These are phyloP conservation scores for Sarocladium oryzae DNA, from an alignment of 2,329 filamentous ascomycete species.

Conservation along the genomic window DNA sequence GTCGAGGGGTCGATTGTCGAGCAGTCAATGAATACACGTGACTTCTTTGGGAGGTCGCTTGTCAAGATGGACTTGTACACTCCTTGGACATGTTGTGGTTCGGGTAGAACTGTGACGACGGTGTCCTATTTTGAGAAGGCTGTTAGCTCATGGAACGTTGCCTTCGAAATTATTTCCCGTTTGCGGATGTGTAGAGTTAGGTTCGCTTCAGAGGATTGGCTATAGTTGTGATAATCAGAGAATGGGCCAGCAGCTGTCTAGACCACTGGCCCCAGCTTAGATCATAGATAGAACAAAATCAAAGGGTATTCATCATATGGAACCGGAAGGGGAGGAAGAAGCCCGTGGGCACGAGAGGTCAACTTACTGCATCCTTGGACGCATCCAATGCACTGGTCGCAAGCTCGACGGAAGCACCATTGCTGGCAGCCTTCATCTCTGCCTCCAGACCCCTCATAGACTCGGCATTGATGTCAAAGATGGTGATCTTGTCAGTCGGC, in stretches of 20 bases:
- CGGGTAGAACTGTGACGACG: slow-evolving; percentile 82
- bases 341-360: background rate
- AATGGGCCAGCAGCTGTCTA: slow-evolving; percentile 37
- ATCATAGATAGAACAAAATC: slow-evolving; percentile 51
- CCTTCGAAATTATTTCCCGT: background rate
- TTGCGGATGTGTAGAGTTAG: slow-evolving; percentile 10
- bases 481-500: slow-evolving; percentile 41
- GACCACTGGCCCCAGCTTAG: slow-evolving; percentile 59
- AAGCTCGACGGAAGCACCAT: slow-evolving; percentile 40
- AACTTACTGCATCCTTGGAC: slow-evolving; percentile 45
- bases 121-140: slow-evolving; percentile 55
- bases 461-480: slow-evolving; percentile 51
- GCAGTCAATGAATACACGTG: slow-evolving; percentile 86
- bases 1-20: slow-evolving; percentile 92
- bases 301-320: slow-evolving; percentile 15
- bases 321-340: slow-evolving; percentile 1
- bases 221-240: slow-evolving; percentile 59
- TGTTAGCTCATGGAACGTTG: slow-evolving; percentile 9
- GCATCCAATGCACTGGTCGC: slow-evolving; percentile 41
- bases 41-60: slow-evolving; percentile 40
- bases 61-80: slow-evolving; percentile 75
- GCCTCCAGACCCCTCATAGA: slow-evolving; percentile 39
- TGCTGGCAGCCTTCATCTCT: slow-evolving; percentile 38
- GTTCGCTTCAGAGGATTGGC: slow-evolving; percentile 64
- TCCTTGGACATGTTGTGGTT: slow-evolving; percentile 77